Evolutionary conservation across 1,284 basidiomycete genomes (phyloP), one percentile per base, ranked within the genome.

Genomic region (Tilletia setariae): DNA sequence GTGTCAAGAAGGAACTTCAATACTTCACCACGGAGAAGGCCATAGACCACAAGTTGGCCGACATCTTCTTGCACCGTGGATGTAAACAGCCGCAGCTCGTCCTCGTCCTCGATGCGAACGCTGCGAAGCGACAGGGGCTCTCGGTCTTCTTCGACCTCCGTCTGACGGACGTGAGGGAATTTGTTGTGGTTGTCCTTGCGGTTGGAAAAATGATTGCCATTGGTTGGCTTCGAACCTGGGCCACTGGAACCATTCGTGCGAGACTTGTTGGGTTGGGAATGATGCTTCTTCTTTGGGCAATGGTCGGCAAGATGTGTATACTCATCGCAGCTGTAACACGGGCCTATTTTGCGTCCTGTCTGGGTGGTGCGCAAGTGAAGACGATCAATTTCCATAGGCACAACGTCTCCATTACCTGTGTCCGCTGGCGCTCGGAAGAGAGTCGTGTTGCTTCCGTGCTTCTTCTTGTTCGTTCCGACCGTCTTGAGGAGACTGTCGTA

Each of bases 401-500:
- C 21, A 3, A 23, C 16, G 16, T 7, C 21, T 23, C 16, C 19
- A 49, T 19, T 4, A 23, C 19, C 21, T 6, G 46, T n/a, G 35
- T 40, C 35, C 11, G 35, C 35, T 4, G 35, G 35, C 4, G 35
- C 35, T 11, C 11, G 4, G 35, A 6, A 11, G 35, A 40, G 35
- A 11, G 11, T 4, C 6, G 4, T 40, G 35, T 40, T 40, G 35
- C 6, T 6, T 11, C 35, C 35, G 35, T 40, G 4, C 35, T 40
- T 40, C 35, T 40, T 40, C 35, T 49, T 49, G 46, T 49, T 19
- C 16, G 19, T 23, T 3, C 46, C 46, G 19, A 49, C 46, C 16
- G 46, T 49, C 16, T n/a, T 49, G 46, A 49, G 46, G 19, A 49
- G 46, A 16, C 46, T 49, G 21, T 49, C 46, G 46, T 49, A 49